Evolutionary conservation across 192 early-diverging fungal species (phyloP), one percentile per base, ranked within the genome.

Genomic region (Allomyces macrogynus): DNA sequence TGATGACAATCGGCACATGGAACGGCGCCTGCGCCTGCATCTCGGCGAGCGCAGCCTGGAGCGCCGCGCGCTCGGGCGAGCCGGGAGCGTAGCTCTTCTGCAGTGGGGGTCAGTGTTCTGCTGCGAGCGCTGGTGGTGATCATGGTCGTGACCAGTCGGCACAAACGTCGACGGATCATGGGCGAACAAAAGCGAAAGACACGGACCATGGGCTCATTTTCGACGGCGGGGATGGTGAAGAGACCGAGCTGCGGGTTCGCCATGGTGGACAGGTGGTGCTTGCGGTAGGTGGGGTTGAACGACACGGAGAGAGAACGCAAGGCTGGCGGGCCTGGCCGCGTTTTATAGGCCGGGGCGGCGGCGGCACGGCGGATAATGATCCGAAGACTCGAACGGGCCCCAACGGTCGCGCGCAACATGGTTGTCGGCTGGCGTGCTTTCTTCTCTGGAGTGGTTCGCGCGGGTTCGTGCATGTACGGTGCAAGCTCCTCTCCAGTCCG

Each of bases 121-220:
- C n/a, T 65, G 62, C n/a, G 43, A 24, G 23, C 20, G 26, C 3
- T 66, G 32, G 20, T 32, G 12, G 2, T 10, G 23, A 4, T 57
- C 67, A 65, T 43, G 57, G 27, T 66, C n/a, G 49, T 43, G 26
- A 20, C 44, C 62, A 49, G 23, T 24, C 20, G 66, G 60, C 18
- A 42, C 63, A 65, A 40, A 24, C 8, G 14, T 26, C 60, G 23
- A 42, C 43, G n/a, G 66, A 43, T 26, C 43, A 32, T 23, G 5
- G 8, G 7, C 49, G 27, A 12, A 18, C 26, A 43, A 10, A 54
- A 23, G 32, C 32, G 32, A 40, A 2, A 40, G 32, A 40, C 32
- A 25, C 70, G 63, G 74, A 84, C 82, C 80, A 88, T 89, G 40
- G 89, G 87, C 83, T 95, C 93, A 75, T 95, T 95, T 40, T 75